phyloP scores from a whole-genome alignment of 441 rosid genomes.

The Pelargonium myrrhifolium region DNA sequence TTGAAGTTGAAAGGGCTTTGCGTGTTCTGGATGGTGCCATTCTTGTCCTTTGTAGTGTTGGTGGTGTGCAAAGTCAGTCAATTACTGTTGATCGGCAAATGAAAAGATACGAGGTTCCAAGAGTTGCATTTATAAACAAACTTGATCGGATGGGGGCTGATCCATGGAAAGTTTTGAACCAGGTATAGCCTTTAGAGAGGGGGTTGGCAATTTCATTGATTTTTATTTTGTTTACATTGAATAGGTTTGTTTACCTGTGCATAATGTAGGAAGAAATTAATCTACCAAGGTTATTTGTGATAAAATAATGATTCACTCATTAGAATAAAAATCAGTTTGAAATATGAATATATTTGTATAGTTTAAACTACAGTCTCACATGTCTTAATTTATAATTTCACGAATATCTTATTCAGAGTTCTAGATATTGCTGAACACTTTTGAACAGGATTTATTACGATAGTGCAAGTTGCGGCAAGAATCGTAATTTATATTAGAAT shows the following conservation, averaged over 20 bases:
- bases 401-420: neutral
- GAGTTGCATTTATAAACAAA: slow-evolving; percentile 88
- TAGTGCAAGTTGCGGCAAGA: neutral
- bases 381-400: neutral
- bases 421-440: neutral
- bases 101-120: slow-evolving; percentile 94
- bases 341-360: neutral
- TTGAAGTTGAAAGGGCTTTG: slow-evolving; percentile 96
- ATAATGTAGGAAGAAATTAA: neutral
- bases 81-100: slow-evolving; percentile 97
- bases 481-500: neutral
- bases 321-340: neutral
- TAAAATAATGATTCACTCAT: neutral
- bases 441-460: neutral
- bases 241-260: neutral
- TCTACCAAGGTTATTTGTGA: neutral
- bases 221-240: neutral
- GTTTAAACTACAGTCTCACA: neutral
- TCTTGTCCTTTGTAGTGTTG: slow-evolving; percentile 90
- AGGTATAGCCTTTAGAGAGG: slow-evolving; percentile 32
- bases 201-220: neutral
- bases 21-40: slow-evolving; percentile 96
- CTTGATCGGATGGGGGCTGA: slow-evolving; percentile 99
- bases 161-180: slow-evolving; percentile 94
- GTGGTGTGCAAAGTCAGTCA: slow-evolving; percentile 98